Conservation (phyloP, 768 basidiomycete genomes). For the Boletus pseudopeckii region DNA sequence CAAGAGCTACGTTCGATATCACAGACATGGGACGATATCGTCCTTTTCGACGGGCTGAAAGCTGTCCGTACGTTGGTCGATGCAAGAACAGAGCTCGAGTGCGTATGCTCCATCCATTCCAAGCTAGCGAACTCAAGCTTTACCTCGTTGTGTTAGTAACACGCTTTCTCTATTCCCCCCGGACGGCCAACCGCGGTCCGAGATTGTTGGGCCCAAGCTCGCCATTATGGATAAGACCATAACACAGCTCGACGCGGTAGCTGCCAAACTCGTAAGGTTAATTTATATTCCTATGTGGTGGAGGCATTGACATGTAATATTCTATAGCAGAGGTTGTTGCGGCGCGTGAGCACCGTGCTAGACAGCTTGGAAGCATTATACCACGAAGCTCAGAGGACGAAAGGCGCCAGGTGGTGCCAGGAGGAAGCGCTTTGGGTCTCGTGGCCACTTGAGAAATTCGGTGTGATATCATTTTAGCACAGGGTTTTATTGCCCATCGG, state of each 20-base stretch:
- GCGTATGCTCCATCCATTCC: slow-evolving; percentile 30
- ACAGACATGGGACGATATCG: slow-evolving; percentile 81
- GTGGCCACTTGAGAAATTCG: slow-evolving; percentile 79
- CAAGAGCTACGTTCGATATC: slow-evolving; percentile 62
- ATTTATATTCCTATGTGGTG: neutral
- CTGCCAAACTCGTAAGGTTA: slow-evolving; percentile 61
- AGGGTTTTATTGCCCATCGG: neutral
- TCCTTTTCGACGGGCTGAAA: slow-evolving; percentile 75
- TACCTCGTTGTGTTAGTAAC: slow-evolving; percentile 45
- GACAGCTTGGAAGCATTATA: slow-evolving; percentile 65
- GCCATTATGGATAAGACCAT: slow-evolving; percentile 65
- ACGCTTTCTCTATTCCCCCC: slow-evolving; percentile 50
- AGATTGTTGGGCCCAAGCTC: slow-evolving; percentile 64
- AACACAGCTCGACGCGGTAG: slow-evolving; percentile 52
- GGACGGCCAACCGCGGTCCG: slow-evolving; percentile 52
- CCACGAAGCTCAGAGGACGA: slow-evolving; percentile 64
- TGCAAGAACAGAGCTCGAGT: slow-evolving; percentile 83
- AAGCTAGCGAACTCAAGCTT: neutral
- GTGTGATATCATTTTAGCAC: slow-evolving; percentile 35
- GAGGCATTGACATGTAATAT: neutral
- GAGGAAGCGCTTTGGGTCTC: slow-evolving; percentile 78
- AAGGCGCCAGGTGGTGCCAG: slow-evolving; percentile 69
- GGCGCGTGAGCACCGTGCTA: slow-evolving; percentile 57
- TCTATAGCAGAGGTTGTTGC: slow-evolving; percentile 65
- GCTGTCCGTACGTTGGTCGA: slow-evolving; percentile 71